Evolutionary conservation across 106 monocot species (phyloP), one percentile per base, ranked within the genome.

Genomic region (Triglochin maritima): DNA sequence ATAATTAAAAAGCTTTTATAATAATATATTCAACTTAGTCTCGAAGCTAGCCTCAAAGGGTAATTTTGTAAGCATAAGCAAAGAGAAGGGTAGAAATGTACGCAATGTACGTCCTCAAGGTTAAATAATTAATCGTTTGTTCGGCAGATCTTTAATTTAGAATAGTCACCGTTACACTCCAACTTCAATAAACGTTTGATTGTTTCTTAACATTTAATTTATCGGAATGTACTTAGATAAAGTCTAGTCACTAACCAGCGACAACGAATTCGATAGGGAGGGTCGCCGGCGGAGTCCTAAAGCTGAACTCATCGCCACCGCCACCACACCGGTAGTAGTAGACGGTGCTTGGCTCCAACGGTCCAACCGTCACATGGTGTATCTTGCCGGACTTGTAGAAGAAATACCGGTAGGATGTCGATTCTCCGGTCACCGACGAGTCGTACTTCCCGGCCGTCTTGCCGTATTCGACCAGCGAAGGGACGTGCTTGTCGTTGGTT

Each of bases 351-450:
- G 89, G 80, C 6, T 74, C 63, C 47, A 94, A 51, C 0, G 93
- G 89, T 0, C 93, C 93, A 48, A 94, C 77, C 65, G 59, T 76
- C 50, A 86, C 89, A 53, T 84, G 76, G 76, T 94, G 86, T 59
- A 94, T 94, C 62, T 63, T 67, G 60, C 84, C 89, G 42, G 93
- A 94, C 5, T 50, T 65, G 70, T 94, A 94, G 71, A 78, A 78
- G 68, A 81, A 81, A 65, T 82, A 94, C 0, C 59, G 64, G 59
- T 94, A 94, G 3, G 78, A 74, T 0, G 89, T 84, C 3, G 78
- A 69, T 61, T 82, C 76, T 0, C 93, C 89, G 46, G 79, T 78
- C 29, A 77, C 79, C 7, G 86, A 73, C 12, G 5, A 9, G 3
- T 73, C 76, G 41, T 82, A 83, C 17, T n/a, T 47, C 1, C 80